Evolutionary conservation across 371 early-diverging fungal genomes (phyloP), one percentile per base, ranked within the genome.

Genomic region (Rhizomucor miehei): DNA sequence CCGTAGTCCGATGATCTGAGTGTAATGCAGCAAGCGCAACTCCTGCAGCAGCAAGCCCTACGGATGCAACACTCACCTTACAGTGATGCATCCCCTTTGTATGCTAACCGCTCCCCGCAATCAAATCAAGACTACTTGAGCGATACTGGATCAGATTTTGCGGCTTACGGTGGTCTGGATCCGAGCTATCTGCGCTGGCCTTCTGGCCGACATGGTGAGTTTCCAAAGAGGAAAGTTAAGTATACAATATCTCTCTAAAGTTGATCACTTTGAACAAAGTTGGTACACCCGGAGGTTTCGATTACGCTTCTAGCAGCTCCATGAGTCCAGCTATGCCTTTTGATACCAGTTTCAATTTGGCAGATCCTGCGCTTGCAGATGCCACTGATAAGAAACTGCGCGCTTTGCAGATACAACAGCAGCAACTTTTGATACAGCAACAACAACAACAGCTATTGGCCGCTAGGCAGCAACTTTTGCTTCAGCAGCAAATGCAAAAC

Each of bases 391-490:
- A 79, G 48, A 81, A 80, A 52, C 57, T 86, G 39, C 79, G 80
- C 48, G 66, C 64, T 24, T 60, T 80, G 20, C 80, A 83, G 53
- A 59, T 77, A 6, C 81, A 80, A 45, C 77, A 73, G 16, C 74
- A 76, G 17, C 56, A 49, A 11, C 51, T 56, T 23, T 48, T 45
- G 13, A 82, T 81, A 39, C 81, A 81, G 38, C 62, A 80, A 39
- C 80, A 83, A 39, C 76, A 78, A 16, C 80, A 81, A 48, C 79
- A 73, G 51, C 54, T 87, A 17, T 25, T 80, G 53, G 65, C 76
- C 40, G 69, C 75, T 38, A 65, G 70, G 48, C 81, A 74, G 47
- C 82, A 79, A 51, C 58, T 83, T 16, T 59, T 77, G 48, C 62
- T 79, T 23, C 84, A 81, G 35, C 83, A 82, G 44, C 80, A 84